Base-by-base conservation (phyloP, 2,329 filamentous ascomycete genomes). In the Coccinonectria pachysandricola region DNA sequence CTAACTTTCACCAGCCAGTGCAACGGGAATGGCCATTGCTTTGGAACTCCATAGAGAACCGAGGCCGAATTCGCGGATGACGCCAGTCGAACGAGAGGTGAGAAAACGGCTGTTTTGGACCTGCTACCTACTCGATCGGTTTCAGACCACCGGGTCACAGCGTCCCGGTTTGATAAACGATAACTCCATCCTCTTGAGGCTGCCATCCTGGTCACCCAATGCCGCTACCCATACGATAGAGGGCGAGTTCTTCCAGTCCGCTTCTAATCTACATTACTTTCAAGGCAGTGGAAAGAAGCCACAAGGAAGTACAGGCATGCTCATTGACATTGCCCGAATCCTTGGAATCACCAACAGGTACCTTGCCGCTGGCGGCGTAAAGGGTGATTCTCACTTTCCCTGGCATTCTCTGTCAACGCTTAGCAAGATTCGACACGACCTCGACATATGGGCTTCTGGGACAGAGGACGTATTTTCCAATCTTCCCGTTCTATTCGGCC, bases 341-440 rank as follows among this genome's bases (percentile, higher is more conserved):
- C 65, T 93, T 6, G 84, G 85, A 17, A 78, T 79, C 33, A 88
- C 84, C 2, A 91, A 87, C 45, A 71, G 77, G 33, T 93, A 93
- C 51, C 65, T 92, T 25, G 82, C 84, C 7, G 79, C 81, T 2
- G 85, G 84, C 6, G 85, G 85, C 17, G 82, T 91, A 30, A 91
- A 88, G 54, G 83, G 83, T 15, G 84, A 92, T 48, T 86, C 83
- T 0, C 84, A 92, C 51, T 92, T 92, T 39, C 85, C 85, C 7
- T 93, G 85, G 85, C 84, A 92, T 49, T 76, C 82, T 2, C 65
- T 87, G 12, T 92, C 85, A 5, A 87, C 80, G 34, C 63, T 92
- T 2, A 91, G 84, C 27, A 86, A 85, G 48, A 91, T 93, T 37
- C 71, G 83, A 15, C 80, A 87, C 37, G 82, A 91, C 44, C 63